These are phyloP conservation scores for Moesziomyces aphidis DNA, from an alignment of 1,284 basidiomycete species.

Conservation along the genomic window DNA sequence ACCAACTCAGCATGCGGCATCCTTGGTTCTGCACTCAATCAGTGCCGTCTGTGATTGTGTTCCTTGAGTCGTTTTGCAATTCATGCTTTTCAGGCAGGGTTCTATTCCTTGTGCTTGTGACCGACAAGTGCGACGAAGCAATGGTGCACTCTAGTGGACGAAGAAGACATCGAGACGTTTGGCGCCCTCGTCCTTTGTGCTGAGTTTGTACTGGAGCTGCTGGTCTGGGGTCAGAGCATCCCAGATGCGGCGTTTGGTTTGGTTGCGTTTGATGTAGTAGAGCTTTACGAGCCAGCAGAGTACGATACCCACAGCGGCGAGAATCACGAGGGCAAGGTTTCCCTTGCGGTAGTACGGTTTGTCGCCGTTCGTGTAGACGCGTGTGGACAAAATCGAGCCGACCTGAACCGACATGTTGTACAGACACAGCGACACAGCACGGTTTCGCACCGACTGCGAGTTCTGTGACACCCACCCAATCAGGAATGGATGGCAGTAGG, in stretches of 20 bases:
- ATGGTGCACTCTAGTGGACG: slow-evolving; percentile 14
- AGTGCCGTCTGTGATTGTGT: too few relatives aligned
- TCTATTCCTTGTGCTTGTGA: not conserved
- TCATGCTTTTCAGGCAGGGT: not conserved
- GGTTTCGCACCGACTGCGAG: slow-evolving; percentile 44
- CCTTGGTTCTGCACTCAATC: too few relatives aligned
- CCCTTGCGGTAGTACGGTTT: slow-evolving; percentile 51
- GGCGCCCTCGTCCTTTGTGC: slow-evolving; percentile 44
- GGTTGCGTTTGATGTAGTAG: slow-evolving; percentile 50
- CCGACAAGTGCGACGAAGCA: rapidly evolving
- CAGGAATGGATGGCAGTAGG: slow-evolving; percentile 46
- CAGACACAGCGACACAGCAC: slow-evolving; percentile 43
- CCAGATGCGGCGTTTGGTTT: slow-evolving; percentile 35
- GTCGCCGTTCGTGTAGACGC: slow-evolving; percentile 50
- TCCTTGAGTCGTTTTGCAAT: too few relatives aligned
- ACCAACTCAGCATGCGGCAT: too few relatives aligned
- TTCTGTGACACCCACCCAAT: slow-evolving; percentile 38
- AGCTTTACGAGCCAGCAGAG: slow-evolving; percentile 42
- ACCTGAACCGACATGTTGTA: slow-evolving; percentile 60
- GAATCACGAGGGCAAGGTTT: slow-evolving; percentile 36
- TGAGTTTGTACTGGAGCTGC: slow-evolving; percentile 42
- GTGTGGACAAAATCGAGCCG: slow-evolving; percentile 36
- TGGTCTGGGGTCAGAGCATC: slow-evolving; percentile 24
- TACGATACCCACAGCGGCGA: slow-evolving; percentile 26
- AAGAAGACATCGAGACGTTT: slow-evolving; percentile 45